Percentiles rank a stretch among this genome's conserved stretches.
Conservation (phyloP, 108 stramenopile species). For the Fistulifera solaris region DNA sequence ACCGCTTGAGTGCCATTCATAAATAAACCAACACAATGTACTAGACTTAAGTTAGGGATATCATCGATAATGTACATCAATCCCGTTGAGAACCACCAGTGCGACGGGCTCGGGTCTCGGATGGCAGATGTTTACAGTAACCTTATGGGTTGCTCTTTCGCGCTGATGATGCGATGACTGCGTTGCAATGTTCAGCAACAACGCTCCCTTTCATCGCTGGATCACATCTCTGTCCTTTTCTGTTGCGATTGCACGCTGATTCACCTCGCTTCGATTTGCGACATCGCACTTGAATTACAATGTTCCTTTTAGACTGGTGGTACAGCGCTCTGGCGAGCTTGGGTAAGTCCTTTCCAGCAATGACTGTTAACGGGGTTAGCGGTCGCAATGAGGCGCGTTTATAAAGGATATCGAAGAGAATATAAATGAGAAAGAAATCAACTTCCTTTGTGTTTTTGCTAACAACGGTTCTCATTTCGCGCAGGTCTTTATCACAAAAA, state of each 20-base stretch:
- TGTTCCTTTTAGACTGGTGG: conserved; percentile 85
- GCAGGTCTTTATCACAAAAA: conserved; percentile 98
- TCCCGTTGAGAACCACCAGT: no score
- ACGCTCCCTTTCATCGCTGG: not conserved
- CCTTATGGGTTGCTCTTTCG: not conserved
- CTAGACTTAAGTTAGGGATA: no score
- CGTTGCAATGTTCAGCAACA: not conserved
- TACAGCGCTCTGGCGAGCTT: conserved; percentile 78
- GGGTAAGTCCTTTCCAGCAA: conserved; percentile 24
- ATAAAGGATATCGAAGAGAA: no score
- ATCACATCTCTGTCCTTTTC: not conserved
- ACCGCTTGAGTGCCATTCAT: no score
- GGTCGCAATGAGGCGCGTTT: conserved; percentile 7
- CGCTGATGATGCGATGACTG: not conserved
- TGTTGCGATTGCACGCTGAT: not conserved
- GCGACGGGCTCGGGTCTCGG: no score
- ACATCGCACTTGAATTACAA: conserved; percentile 6
- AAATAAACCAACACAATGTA: no score
- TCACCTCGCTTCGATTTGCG: not conserved
- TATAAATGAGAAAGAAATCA: no score
- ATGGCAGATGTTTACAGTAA: no score
- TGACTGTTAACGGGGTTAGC: no score
- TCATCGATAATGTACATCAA: no score
- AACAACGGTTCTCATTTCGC: no score
- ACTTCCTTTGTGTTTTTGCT: not conserved